Evolutionary conservation across 257 asterid species (phyloP).

Genomic region (Anisodus acutangulus): DNA sequence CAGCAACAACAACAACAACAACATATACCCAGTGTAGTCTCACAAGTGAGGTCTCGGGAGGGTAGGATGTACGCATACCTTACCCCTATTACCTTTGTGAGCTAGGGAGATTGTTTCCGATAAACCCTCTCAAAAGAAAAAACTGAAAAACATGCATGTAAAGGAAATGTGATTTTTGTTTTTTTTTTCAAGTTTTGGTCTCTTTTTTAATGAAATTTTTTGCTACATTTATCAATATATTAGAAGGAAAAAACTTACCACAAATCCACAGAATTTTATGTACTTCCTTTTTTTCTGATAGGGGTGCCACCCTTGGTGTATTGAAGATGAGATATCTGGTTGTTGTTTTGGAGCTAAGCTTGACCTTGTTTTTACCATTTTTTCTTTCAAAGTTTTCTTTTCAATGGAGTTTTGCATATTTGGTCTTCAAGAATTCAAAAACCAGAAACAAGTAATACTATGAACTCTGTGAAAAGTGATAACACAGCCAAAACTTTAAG

Average conservation of each 20-base stretch:
- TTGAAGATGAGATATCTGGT: neutral
- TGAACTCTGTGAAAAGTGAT: too few relatives aligned
- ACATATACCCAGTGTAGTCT: too few relatives aligned
- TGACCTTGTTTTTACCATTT: neutral
- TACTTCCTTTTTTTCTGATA: neutral
- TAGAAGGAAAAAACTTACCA: neutral
- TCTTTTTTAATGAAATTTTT: neutral
- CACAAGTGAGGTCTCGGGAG: too few relatives aligned
- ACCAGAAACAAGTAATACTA: neutral
- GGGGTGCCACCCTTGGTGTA: neutral
- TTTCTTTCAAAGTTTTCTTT: neutral
- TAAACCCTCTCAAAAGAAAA: too few relatives aligned
- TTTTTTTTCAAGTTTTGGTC: neutral
- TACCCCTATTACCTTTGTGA: too few relatives aligned
- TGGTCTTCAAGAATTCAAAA: neutral
- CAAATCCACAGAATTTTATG: neutral
- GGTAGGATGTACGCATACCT: too few relatives aligned
- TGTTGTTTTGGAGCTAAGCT: neutral
- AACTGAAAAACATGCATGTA: neutral
- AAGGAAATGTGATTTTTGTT: neutral
- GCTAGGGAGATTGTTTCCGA: too few relatives aligned
- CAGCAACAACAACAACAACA: too few relatives aligned
- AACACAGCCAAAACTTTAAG: too few relatives aligned
- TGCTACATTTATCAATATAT: neutral
- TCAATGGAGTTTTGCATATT: neutral